phyloP scores from a whole-genome alignment of 2,329 filamentous ascomycete genomes.

The Nakataea oryzae region DNA sequence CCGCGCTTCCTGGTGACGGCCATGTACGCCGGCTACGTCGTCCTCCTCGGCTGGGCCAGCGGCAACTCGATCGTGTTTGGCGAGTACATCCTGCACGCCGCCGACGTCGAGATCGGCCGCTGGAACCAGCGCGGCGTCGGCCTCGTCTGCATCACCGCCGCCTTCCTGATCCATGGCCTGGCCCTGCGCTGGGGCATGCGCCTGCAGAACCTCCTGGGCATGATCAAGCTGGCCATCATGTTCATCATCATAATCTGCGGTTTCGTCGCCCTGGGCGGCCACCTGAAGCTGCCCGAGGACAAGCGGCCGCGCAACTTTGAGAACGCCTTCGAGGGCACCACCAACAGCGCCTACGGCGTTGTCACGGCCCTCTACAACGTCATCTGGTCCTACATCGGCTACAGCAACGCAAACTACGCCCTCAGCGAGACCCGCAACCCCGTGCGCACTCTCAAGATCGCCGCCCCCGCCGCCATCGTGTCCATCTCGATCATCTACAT shows the following conservation, averaged over 20 bases:
- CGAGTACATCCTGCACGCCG: slow-evolving; percentile 59
- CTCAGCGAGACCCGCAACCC: slow-evolving; percentile 57
- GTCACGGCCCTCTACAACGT: slow-evolving; percentile 65
- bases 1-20: slow-evolving; percentile 51
- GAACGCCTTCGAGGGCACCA: slow-evolving; percentile 55
- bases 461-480: slow-evolving; percentile 49
- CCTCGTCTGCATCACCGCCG: slow-evolving; percentile 53
- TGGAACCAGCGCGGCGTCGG: slow-evolving; percentile 61
- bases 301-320: slow-evolving; percentile 51
- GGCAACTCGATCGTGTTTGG: slow-evolving; percentile 61
- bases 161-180: slow-evolving; percentile 55
- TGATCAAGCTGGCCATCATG: slow-evolving; percentile 56
- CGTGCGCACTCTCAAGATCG: slow-evolving; percentile 52
- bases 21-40: slow-evolving; percentile 49
- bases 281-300: slow-evolving; percentile 38
- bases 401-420: slow-evolving; percentile 59
- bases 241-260: slow-evolving; percentile 55
- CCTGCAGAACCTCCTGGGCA: slow-evolving; percentile 54
- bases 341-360: slow-evolving; percentile 53
- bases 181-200: slow-evolving; percentile 56
- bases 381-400: slow-evolving; percentile 60
- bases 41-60: slow-evolving; percentile 55
- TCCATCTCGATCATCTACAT: slow-evolving; percentile 53
- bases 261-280: slow-evolving; percentile 50
- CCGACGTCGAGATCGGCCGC: slow-evolving; percentile 47